Conservation (phyloP, 2,329 filamentous ascomycete genomes). For the Sordariomycetes sp. region DNA sequence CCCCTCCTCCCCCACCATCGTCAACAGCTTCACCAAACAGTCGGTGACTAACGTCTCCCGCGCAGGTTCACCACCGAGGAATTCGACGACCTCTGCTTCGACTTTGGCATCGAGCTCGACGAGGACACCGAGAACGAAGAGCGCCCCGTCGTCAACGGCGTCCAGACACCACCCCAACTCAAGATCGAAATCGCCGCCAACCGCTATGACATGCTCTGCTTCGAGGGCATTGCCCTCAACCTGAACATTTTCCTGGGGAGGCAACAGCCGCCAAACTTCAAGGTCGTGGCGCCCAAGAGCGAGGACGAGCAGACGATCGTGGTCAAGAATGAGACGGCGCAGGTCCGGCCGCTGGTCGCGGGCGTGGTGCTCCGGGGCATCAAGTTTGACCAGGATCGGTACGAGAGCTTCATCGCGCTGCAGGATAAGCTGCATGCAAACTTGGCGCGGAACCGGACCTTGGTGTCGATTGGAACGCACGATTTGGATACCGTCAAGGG, state of each 20-base stretch:
- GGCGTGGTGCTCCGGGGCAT: conserved; percentile 84
- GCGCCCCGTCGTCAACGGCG: conserved; percentile 64
- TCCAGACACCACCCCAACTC: conserved; percentile 81
- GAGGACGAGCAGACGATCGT: conserved; percentile 73
- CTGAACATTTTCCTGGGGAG: conserved; percentile 88
- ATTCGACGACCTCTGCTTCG: conserved; percentile 97
- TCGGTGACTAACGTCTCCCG: background rate
- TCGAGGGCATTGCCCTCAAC: conserved; percentile 92
- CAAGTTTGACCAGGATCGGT: conserved; percentile 82
- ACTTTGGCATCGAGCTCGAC: conserved; percentile 96
- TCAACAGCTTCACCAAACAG: conserved; percentile 1
- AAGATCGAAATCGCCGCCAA: conserved; percentile 99
- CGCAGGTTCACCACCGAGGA: conserved; percentile 78
- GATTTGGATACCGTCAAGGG: conserved; percentile 89
- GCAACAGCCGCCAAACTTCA: conserved; percentile 69
- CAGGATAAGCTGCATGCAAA: conserved; percentile 99
- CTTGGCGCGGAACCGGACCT: conserved; percentile 79
- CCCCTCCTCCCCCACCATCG: conserved; percentile 10
- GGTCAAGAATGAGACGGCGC: conserved; percentile 64
- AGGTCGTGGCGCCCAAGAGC: conserved; percentile 59
- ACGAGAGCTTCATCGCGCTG: conserved; percentile 94
- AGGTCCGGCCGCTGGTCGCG: conserved; percentile 80
- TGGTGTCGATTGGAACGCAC: conserved; percentile 96
- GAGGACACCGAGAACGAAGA: conserved; percentile 80
- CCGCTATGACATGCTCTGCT: conserved; percentile 89